Base-by-base conservation (phyloP, 2,329 filamentous ascomycete species). In the Claviceps purpurea region DNA sequence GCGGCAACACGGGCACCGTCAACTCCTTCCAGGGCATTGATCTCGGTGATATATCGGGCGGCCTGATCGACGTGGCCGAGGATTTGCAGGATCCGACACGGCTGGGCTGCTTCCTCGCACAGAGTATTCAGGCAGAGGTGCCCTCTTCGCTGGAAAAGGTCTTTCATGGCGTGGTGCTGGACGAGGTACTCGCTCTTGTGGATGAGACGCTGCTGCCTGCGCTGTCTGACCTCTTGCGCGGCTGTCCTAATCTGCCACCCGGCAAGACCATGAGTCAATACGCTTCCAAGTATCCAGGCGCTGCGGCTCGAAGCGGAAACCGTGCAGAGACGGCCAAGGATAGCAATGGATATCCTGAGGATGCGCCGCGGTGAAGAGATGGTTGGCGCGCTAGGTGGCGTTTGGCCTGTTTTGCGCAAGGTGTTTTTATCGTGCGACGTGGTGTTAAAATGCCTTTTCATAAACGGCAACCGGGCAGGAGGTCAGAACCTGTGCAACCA, bases 11-110 rank as follows among this genome's bases (percentile, higher is more conserved):
- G 4, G 73, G 74, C 20, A 66, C 64, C 6, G 66, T 72, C 16
- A 72, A 78, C 61, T 71, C 67, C 40, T 79, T 76, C 56, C 64
- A 69, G 3, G 72, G 71, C 5, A 56, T 78, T 50, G 63, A 72
- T 58, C 52, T 73, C 5, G 54, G 55, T 2, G 61, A 74, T 48
- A n/a, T 75, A 13, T 73, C 73, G 0, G 66, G 69, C 13, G 72
- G 72, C 11, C 61, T 76, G 0, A 69, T 70, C 55, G 75, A 73
- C 54, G 51, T 62, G 5, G 1, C 24, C 10, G 48, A n/a, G 2
- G 48, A 50, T 44, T 22, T 50, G 39, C 48, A 50, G 20, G 48
- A 50, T 30, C 48, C 48, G 8, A 39, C 41, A 13, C 22, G 48
- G n/a, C 48, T 50, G 13, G 39, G 48, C 10, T 50, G 48, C 10